Conservation (phyloP, 2,329 filamentous ascomycete species). For the Metarhizium album region DNA sequence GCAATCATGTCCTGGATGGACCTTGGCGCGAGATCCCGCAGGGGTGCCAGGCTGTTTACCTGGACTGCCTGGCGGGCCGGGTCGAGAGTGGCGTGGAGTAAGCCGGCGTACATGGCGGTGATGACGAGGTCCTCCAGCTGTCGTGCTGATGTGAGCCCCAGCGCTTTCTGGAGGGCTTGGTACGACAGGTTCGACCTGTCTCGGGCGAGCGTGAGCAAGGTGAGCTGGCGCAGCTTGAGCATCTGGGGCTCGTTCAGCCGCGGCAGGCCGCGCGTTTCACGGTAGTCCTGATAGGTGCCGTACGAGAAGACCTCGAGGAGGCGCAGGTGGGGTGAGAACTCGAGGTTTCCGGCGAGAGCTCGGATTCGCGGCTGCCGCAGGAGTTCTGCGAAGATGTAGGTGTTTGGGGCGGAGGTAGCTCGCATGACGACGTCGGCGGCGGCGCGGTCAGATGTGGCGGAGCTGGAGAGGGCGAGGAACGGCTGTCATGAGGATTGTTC, state of each 20-base stretch:
- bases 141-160: conserved; percentile 55
- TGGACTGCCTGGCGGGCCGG: conserved; percentile 63
- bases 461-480: conserved; percentile 82
- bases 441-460: conserved; percentile 71
- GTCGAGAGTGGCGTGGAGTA: conserved; percentile 75
- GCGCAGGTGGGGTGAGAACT: conserved; percentile 53
- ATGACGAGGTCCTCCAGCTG: conserved; percentile 82
- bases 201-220: conserved; percentile 70
- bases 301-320: conserved; percentile 86
- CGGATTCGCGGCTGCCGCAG: conserved; percentile 72
- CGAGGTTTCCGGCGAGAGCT: conserved; percentile 48
- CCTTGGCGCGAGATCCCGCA: conserved; percentile 73
- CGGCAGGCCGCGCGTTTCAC: conserved; percentile 45
- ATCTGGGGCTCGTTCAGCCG: conserved; percentile 60
- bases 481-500: conserved; percentile 42
- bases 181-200: conserved; percentile 63
- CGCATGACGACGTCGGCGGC: conserved; percentile 77
- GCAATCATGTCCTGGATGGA: conserved; percentile 58
- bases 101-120: conserved; percentile 73
- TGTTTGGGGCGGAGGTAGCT: conserved; percentile 81
- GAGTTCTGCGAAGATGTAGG: conserved; percentile 91
- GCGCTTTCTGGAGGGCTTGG: conserved; percentile 49
- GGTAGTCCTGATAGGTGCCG: conserved; percentile 76
- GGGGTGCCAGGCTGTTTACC: conserved; percentile 69
- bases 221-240: conserved; percentile 82